phyloP scores from a whole-genome alignment of 2,329 filamentous ascomycete genomes.

The Talaromyces sp. region DNA sequence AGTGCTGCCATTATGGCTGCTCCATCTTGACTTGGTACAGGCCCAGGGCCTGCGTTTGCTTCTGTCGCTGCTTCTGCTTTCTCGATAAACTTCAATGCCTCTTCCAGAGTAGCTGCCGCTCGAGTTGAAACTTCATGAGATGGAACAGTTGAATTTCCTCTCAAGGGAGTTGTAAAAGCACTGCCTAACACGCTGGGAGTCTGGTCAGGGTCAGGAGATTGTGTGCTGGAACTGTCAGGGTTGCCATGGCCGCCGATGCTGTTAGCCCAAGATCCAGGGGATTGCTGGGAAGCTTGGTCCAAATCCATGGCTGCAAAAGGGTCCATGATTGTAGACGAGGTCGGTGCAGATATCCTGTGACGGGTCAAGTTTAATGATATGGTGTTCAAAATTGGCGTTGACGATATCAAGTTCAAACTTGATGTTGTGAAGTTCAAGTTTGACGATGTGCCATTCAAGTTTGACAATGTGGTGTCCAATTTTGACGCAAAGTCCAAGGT shows the following conservation, averaged over 20 bases:
- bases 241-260: background rate
- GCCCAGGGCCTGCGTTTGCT: background rate
- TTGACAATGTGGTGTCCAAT: background rate
- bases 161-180: conserved; percentile 4
- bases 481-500: background rate
- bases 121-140: background rate
- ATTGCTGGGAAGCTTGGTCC: background rate
- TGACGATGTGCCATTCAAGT: background rate
- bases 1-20: background rate
- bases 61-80: background rate
- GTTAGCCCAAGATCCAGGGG: conserved; percentile 8
- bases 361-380: background rate
- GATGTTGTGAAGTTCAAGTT: background rate
- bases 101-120: background rate
- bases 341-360: background rate
- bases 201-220: conserved; percentile 2
- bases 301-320: background rate
- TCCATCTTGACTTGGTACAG: background rate
- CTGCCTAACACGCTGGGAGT: conserved; percentile 3
- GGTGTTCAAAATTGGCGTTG: background rate
- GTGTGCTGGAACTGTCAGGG: background rate
- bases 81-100: conserved; percentile 4
- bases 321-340: conserved; percentile 7
- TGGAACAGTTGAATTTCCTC: conserved; percentile 4
- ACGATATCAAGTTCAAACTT: background rate